Evolutionary conservation across 2,329 filamentous ascomycete genomes (phyloP).

Genomic region (Colletotrichum kahawae): DNA sequence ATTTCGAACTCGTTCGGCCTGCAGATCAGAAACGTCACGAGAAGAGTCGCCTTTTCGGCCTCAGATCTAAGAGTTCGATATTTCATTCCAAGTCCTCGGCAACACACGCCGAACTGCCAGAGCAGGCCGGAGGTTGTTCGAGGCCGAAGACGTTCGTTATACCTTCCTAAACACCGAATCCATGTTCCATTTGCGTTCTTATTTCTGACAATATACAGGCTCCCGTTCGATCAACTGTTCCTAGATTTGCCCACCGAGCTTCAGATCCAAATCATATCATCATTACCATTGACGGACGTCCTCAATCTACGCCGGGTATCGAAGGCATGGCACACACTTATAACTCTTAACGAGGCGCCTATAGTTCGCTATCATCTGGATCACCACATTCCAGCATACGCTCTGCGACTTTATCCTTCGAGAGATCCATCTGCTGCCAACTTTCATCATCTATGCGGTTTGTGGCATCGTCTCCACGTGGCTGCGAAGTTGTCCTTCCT

Average conservation of each 20-base stretch:
- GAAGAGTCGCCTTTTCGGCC: conserved; percentile 45
- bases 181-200: not conserved
- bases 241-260: conserved; percentile 64
- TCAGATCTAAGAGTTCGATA: conserved; percentile 44
- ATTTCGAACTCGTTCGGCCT: conserved; percentile 30
- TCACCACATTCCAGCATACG: conserved; percentile 65
- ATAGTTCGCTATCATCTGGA: conserved; percentile 67
- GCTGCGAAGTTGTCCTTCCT: conserved; percentile 65
- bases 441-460: conserved; percentile 65
- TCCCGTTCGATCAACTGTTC: conserved; percentile 63
- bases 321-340: conserved; percentile 62
- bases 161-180: not conserved
- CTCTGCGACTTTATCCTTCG: conserved; percentile 62
- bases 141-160: conserved; percentile 8
- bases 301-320: conserved; percentile 64
- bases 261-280: conserved; percentile 66
- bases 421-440: conserved; percentile 53
- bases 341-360: conserved; percentile 64
- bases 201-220: conserved; percentile 33
- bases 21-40: conserved; percentile 38
- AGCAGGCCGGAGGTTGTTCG: not conserved
- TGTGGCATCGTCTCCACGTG: conserved; percentile 71
- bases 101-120: not conserved
- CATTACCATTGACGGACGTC: conserved; percentile 64
- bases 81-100: conserved; percentile 26